Base-by-base conservation (phyloP, 78 protist species). In the Isochrysis galbana region DNA sequence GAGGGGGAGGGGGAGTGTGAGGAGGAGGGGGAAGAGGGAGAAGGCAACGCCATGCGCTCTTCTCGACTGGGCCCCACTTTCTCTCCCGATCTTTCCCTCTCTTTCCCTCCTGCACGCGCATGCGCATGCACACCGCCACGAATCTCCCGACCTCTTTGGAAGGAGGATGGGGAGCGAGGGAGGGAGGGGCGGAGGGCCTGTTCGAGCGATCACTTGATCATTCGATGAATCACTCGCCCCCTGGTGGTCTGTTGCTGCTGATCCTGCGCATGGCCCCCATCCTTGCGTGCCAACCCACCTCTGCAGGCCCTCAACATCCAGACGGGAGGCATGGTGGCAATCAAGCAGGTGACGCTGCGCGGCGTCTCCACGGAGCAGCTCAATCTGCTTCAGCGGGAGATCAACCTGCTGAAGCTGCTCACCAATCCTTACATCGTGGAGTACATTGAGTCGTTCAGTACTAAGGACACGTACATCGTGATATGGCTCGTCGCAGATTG, bases 391-490 rank as follows among this genome's bases (percentile, higher is more conserved):
- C 84, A 77, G 84, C 84, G 47, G 17, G 94, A 93, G 80, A 29
- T 93, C 45, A 70, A 26, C 67, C 90, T 95, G 2, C 61, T 91
- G 21, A 87, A 84, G 70, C 38, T 26, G 1, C 88, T 93, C n/a
- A 46, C 91, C 34, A 93, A 95, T 77, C 87, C 89, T 22, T 67
- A 94, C 91, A 94, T 94, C 23, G 97, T 95, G 14, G 91, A 91
- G 61, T 94, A 93, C 90, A 4, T 87, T 45, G 95, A 51, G 44
- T 7, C 48, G 48, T 74, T 92, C 74, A 26, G 19, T 14, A 67
- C 89, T 29, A 34, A 38, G 88, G 97, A n/a, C n/a, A n/a, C n/a
- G n/a, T 92, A 94, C 91, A 98, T 98, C 74, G 67, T 97, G 2
- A 87, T 98, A 23, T 99, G 98, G 97, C 70, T 25, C 54, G 77